Evolutionary conservation across 768 basidiomycete genomes (phyloP).

Genomic region (Calocybe cyanea): DNA sequence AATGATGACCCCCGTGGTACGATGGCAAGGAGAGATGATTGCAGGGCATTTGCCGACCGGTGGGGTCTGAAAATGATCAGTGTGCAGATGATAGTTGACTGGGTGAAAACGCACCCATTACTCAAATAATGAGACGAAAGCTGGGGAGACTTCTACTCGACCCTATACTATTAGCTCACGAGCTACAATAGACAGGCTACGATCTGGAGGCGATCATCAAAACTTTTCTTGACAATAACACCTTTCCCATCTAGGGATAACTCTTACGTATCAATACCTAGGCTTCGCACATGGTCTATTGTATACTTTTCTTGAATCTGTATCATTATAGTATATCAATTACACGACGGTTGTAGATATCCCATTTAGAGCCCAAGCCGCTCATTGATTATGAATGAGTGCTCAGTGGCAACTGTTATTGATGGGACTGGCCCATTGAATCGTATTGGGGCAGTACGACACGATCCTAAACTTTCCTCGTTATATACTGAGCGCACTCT

Average conservation of each 20-base stretch:
- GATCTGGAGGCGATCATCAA: too few relatives aligned
- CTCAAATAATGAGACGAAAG: neutral
- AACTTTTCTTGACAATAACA: too few relatives aligned
- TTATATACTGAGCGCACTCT: constrained; percentile 17
- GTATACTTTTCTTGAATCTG: too few relatives aligned
- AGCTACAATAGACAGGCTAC: too few relatives aligned
- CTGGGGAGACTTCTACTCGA: neutral
- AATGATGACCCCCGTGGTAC: constrained; percentile 85
- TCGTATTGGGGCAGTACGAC: too few relatives aligned
- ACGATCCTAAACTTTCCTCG: neutral
- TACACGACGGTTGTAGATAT: neutral
- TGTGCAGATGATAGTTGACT: constrained; percentile 75
- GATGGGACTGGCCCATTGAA: neutral
- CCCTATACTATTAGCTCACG: neutral
- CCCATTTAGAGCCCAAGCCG: neutral
- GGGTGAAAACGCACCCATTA: constrained; percentile 31
- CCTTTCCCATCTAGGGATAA: too few relatives aligned
- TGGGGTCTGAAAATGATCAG: constrained; percentile 95
- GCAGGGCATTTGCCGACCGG: constrained; percentile 82
- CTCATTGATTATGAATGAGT: neutral
- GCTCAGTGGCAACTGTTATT: too few relatives aligned
- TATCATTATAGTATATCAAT: too few relatives aligned
- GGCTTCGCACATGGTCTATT: too few relatives aligned
- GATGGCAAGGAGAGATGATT: constrained; percentile 96
- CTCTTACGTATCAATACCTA: too few relatives aligned